Evolutionary conservation across 768 basidiomycete genomes (phyloP), one percentile per base, ranked within the genome.

Genomic region (Tylopilus sp.): DNA sequence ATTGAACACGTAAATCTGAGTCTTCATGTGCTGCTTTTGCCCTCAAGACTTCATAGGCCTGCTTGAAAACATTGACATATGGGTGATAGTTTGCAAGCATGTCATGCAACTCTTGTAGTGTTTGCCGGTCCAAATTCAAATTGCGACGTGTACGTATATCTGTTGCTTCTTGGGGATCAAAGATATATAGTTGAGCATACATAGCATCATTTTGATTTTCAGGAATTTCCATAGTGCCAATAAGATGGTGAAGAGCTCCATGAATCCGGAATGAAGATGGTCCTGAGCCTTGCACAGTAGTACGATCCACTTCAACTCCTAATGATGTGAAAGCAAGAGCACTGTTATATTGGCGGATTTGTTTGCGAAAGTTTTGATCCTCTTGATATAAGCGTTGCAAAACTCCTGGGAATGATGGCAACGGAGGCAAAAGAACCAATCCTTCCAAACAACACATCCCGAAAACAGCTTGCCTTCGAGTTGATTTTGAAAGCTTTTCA

Each of bases 161-260:
- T 9, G 25, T 42, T 1, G 41, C 41, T 22, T 42, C 41, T 28
- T 42, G 41, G 1, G 41, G 6, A 42, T 42, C 41, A 28, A 72
- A 67, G 6, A 78, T 63, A 44, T 76, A 77, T 0, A 78, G 65
- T 49, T 79, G 75, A 0, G 73, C 68, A 65, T 72, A 78, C 0
- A 43, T 26, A 0, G 76, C 68, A 0, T 30, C 29, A 10, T 17
- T 3, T 37, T n/a, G 17, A 4, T 57, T 62, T 14, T 47, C 42
- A 0, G 48, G 11, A 21, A 74, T 67, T 0, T 1, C 52, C 0
- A 79, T 59, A 8, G 70, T 40, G 0, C 75, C 76, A 11, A 69
- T 61, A 0, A 45, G 46, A 55, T 80, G 76, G 41, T 60, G 62
- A 0, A 79, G 71, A 37, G 71, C 60, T 0, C 72, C 74, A 58